These are phyloP conservation scores for Pelargonium cotyledonis DNA, from an alignment of 441 rosid genomes.

Conservation along the genomic window DNA sequence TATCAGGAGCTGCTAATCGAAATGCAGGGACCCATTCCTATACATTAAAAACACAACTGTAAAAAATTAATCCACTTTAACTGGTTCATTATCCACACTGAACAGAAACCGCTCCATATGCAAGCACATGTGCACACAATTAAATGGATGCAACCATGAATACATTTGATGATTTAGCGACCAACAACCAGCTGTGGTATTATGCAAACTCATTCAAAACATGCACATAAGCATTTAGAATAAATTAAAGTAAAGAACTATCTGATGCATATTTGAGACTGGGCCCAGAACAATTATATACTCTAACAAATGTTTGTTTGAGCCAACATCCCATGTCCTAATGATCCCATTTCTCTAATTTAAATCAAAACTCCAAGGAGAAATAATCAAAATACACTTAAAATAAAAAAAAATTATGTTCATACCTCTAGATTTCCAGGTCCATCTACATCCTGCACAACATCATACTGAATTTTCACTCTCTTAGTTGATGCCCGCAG, in stretches of 20 bases:
- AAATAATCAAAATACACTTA: not conserved
- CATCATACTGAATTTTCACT: slow-evolving; percentile 76
- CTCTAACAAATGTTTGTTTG: not conserved
- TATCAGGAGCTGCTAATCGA: slow-evolving; percentile 66
- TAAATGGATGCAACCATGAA: not conserved
- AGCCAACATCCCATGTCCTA: not conserved
- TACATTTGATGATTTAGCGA: not conserved
- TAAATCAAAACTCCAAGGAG: not conserved
- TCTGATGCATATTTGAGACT: not conserved
- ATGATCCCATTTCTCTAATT: not conserved
- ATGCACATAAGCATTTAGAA: no score
- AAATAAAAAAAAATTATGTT: slow-evolving; percentile 1
- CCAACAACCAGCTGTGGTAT: no score
- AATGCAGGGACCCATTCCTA: slow-evolving; percentile 87
- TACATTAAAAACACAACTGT: slow-evolving; percentile 9
- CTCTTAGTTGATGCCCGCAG: slow-evolving; percentile 53
- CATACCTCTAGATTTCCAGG: slow-evolving; percentile 78
- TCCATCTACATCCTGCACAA: slow-evolving; percentile 75
- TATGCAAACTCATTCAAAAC: no score
- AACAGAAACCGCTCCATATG: not conserved
- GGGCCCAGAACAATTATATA: not conserved
- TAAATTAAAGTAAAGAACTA: no score
- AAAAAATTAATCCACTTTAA: not conserved
- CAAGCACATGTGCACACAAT: not conserved
- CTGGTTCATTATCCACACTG: not conserved